Evolutionary conservation across 495 filamentous ascomycete genomes (phyloP).

Genomic region (Xylaria cubensis): DNA sequence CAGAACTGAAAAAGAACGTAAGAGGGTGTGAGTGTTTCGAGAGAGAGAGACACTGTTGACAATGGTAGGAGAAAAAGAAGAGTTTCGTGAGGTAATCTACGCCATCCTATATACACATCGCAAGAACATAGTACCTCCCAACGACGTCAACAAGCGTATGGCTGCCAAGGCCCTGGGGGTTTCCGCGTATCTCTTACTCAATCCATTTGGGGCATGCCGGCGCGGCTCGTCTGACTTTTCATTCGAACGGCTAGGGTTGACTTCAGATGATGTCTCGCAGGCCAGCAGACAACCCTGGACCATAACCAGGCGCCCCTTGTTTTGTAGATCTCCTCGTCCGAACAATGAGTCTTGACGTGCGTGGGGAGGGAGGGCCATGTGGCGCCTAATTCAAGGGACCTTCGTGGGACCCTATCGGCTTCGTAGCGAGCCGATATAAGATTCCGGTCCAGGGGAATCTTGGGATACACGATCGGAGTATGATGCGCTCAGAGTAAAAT

Average conservation of each 20-base stretch:
- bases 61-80: constrained; percentile 37
- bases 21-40: constrained; percentile 29
- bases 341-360: constrained; percentile 35
- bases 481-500: constrained; percentile 12
- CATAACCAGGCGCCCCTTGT: constrained; percentile 24
- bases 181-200: constrained; percentile 25
- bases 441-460: constrained; percentile 23
- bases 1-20: constrained; percentile 54
- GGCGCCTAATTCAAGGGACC: constrained; percentile 27
- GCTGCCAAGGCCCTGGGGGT: not conserved
- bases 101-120: constrained; percentile 15
- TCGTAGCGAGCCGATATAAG: constrained; percentile 27
- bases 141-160: not conserved
- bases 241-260: constrained; percentile 14
- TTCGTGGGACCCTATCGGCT: constrained; percentile 18
- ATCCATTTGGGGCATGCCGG: constrained; percentile 31
- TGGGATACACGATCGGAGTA: constrained; percentile 14
- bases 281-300: constrained; percentile 4
- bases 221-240: constrained; percentile 25
- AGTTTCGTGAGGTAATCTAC: not conserved
- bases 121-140: not conserved
- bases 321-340: constrained; percentile 40
- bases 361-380: constrained; percentile 29
- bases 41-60: constrained; percentile 40
- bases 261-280: constrained; percentile 31